Evolutionary conservation across 2,329 filamentous ascomycete species (phyloP).

Genomic region (Xylaria hypoxylon): DNA sequence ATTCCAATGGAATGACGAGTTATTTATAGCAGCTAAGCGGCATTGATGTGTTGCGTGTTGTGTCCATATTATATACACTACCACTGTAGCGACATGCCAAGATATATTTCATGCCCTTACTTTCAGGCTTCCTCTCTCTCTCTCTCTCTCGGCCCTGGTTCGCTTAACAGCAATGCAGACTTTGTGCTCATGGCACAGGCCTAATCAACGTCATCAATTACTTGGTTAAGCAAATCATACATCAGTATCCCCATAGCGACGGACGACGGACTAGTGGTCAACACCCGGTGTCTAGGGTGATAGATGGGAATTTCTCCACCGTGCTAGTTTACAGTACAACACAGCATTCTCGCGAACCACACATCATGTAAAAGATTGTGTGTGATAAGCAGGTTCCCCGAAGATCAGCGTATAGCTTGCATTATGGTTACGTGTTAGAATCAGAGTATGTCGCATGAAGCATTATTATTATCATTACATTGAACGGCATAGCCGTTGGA

Average conservation of each 20-base stretch:
- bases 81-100: neutral
- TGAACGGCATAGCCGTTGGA: constrained; percentile 18
- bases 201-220: constrained; percentile 2
- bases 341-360: neutral
- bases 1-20: neutral
- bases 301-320: too few species aligned
- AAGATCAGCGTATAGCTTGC: neutral
- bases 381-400: neutral
- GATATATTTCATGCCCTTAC: neutral
- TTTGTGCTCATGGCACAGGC: neutral
- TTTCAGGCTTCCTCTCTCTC: neutral
- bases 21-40: constrained; percentile 15
- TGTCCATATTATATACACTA: neutral
- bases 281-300: too few species aligned
- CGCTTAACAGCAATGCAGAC: neutral
- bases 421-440: constrained; percentile 1
- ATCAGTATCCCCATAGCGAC: neutral
- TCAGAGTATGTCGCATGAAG: constrained; percentile 21
- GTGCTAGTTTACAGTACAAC: too few species aligned
- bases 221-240: neutral
- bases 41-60: neutral
- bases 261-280: neutral
- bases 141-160: neutral
- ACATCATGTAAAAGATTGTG: neutral
- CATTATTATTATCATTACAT: constrained; percentile 10